Evolutionary conservation across 106 monocot genomes (phyloP).

Genomic region (Dendrobium huoshanense): DNA sequence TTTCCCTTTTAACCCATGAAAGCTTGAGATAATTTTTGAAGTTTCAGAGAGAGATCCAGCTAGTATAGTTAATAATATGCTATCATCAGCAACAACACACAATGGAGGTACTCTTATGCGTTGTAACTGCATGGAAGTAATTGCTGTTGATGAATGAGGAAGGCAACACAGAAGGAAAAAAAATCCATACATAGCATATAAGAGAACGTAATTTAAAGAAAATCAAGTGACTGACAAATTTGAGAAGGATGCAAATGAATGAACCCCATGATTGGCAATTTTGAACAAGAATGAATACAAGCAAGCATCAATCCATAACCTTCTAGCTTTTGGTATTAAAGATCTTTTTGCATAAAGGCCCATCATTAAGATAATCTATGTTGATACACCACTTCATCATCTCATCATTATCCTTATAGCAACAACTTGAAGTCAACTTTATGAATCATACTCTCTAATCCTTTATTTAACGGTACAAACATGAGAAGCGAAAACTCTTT

Average conservation of each 20-base stretch:
- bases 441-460: background rate
- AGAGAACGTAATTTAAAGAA: background rate
- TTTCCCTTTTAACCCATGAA: slow-evolving; percentile 61
- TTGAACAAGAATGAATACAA: background rate
- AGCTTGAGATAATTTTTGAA: slow-evolving; percentile 43
- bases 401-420: background rate
- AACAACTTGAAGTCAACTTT: background rate
- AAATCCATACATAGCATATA: background rate
- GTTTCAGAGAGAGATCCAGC: slow-evolving; percentile 42
- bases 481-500: background rate
- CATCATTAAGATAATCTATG: background rate
- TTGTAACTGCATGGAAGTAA: slow-evolving; percentile 40
- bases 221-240: background rate
- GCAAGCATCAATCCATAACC: background rate
- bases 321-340: background rate
- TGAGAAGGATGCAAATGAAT: slow-evolving; percentile 1
- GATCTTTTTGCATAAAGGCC: background rate
- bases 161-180: background rate
- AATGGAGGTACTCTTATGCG: slow-evolving; percentile 37
- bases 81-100: slow-evolving; percentile 89
- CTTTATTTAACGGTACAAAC: background rate
- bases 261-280: background rate
- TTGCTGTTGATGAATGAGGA: background rate
- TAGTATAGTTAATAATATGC: slow-evolving; percentile 60
- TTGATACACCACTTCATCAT: background rate